Percentiles rank a stretch among this genome's conserved stretches.
These are phyloP conservation scores for Iris macrosiphon DNA, from an alignment of 106 monocot genomes.

Conservation along the genomic window DNA sequence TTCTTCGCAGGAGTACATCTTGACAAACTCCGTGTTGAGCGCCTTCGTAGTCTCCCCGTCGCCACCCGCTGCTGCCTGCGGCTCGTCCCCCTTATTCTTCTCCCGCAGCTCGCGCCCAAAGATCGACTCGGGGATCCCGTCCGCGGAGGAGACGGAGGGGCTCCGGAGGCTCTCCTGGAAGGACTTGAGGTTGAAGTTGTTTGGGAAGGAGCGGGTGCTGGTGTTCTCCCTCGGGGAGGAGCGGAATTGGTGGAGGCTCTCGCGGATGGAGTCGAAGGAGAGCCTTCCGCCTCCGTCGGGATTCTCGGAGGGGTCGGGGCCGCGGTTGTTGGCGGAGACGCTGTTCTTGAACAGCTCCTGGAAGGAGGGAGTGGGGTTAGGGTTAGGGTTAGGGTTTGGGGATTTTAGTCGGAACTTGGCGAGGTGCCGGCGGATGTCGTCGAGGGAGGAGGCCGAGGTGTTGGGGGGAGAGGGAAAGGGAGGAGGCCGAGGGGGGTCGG, in stretches of 20 bases:
- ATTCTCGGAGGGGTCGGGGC: not conserved
- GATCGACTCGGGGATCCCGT: conserved; percentile 49
- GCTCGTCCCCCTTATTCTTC: conserved; percentile 28
- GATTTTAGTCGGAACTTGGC: conserved; percentile 38
- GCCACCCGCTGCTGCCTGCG: too few species aligned
- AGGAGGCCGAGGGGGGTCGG: conserved; percentile 29
- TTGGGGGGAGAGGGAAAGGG: not conserved
- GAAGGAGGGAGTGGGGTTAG: too few species aligned
- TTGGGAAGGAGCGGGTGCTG: not conserved
- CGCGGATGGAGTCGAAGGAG: conserved; percentile 32
- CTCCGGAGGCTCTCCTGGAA: too few species aligned
- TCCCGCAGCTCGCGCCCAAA: conserved; percentile 61
- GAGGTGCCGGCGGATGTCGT: conserved; percentile 66
- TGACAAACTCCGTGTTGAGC: conserved; percentile 48
- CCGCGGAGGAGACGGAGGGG: not conserved
- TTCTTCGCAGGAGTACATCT: conserved; percentile 53
- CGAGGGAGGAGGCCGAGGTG: conserved; percentile 28
- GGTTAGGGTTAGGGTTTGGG: not conserved
- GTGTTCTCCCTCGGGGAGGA: not conserved
- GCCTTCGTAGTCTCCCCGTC: conserved; percentile 14
- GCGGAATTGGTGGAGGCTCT: conserved; percentile 39
- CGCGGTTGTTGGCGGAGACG: not conserved
- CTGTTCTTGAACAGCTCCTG: conserved; percentile 62
- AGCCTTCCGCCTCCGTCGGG: not conserved
- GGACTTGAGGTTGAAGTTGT: conserved; percentile 7